Percentiles rank a stretch among this genome's conserved stretches.
These are phyloP conservation scores for Potentilla sterilis DNA, from an alignment of 306 rosid species.

Conservation along the genomic window DNA sequence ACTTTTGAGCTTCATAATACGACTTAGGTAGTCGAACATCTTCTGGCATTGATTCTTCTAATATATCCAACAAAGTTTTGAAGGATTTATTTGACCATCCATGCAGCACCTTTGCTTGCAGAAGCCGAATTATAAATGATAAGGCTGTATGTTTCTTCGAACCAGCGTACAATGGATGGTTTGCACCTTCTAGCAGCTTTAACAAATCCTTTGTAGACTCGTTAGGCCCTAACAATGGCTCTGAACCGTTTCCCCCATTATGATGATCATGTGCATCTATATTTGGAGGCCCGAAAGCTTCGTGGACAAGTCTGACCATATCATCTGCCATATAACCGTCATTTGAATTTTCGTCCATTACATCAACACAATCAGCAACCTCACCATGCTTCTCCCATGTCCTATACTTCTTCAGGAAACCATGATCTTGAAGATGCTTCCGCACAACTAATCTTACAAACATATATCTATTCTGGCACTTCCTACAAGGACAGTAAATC, in stretches of 20 bases:
- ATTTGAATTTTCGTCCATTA: no score
- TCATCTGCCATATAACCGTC: background rate
- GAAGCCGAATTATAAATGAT: background rate
- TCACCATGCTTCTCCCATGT: background rate
- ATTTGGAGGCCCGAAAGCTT: background rate
- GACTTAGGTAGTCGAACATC: background rate
- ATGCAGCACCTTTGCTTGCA: background rate
- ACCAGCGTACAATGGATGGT: background rate
- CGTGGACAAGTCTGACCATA: background rate
- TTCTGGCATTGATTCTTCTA: background rate
- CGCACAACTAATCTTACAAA: background rate
- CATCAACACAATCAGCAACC: background rate
- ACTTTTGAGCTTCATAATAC: background rate
- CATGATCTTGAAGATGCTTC: background rate
- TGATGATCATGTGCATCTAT: background rate
- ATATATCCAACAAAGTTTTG: background rate
- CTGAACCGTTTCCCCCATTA: background rate
- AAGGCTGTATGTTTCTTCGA: background rate
- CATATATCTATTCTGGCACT: background rate
- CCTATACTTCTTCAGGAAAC: background rate
- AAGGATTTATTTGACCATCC: no score
- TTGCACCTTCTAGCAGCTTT: background rate
- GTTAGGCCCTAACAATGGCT: background rate
- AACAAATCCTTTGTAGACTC: background rate
- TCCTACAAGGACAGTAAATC: conserved; percentile 17